Evolutionary conservation across 1,139 yeast genomes (phyloP), one percentile per base, ranked within the genome.

Genomic region (Scheffersomyces illinoinensis): DNA sequence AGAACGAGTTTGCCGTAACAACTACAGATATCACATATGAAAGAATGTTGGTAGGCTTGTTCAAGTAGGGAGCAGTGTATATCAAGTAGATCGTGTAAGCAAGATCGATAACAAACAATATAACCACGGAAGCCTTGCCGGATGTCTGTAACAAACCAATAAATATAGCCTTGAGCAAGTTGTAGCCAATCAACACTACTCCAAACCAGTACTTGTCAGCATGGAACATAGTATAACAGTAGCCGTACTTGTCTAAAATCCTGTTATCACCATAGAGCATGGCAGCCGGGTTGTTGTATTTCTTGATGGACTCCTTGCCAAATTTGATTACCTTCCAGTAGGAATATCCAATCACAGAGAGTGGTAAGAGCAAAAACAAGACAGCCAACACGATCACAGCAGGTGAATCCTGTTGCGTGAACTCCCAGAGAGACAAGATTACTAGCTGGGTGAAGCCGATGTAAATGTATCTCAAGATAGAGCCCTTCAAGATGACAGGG

Each of bases 121-220:
- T 88, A 65, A 90, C 73, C 1, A 88, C 87, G 59, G 91, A 91
- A 1, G 89, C 84, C 71, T 85, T 87, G 56, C 95, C 93, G 0
- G 90, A 85, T 6, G 76, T 77, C 74, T 90, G 95, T 58, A 90
- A 85, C 58, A 90, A 83, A 0, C 86, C 88, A 69, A 90, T 86
- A 67, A 90, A 88, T 17, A 89, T 69, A 18, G 86, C 84, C 67
- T 88, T 89, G 53, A 87, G 64, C 50, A 88, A 78, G 58, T 82
- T 78, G 69, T 89, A 88, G 6, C 73, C 70, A 52, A 89, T 65
- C 51, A 88, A 69, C 12, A 88, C 86, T 23, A 81, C 73, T 58
- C 92, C 90, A 82, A 91, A 90, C 91, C 92, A 90, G 71, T 89
- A 90, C 64, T 84, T 87, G 17, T 78, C 78, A 10, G 96, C 95